A percentile compares a stretch with the other conserved stretches of the same genome.
Evolutionary conservation across 352 stramenopile genomes (phyloP).

Genomic region (Pythium dissotocum): DNA sequence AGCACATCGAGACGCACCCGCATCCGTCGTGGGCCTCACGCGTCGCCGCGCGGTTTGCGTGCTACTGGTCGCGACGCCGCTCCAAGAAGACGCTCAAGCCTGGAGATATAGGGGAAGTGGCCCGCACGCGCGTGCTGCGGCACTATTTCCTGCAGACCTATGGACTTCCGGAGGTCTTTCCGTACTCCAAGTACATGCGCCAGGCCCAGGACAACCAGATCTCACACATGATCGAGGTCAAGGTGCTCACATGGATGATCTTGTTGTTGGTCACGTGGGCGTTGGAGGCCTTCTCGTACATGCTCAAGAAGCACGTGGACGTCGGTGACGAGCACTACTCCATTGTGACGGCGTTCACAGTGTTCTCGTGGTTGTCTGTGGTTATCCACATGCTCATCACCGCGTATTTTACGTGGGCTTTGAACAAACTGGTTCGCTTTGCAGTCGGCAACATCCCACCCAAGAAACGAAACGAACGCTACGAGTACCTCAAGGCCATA

Average conservation of each 20-base stretch:
- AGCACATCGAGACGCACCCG: conserved; percentile 14
- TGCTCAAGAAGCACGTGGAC: neutral
- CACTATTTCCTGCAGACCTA: conserved; percentile 29
- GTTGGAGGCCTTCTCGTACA: conserved; percentile 7
- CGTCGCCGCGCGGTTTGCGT: neutral
- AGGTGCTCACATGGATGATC: conserved; percentile 56
- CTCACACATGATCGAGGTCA: conserved; percentile 77
- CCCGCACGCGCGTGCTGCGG: conserved; percentile 25
- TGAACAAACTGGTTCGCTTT: neutral
- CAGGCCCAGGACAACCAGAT: conserved; percentile 78
- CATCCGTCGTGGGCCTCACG: neutral
- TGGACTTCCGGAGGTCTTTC: conserved; percentile 30
- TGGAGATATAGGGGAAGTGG: conserved; percentile 23
- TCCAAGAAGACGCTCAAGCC: neutral
- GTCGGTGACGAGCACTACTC: neutral
- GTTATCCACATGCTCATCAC: neutral
- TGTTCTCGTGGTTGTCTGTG: neutral
- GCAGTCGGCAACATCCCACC: neutral
- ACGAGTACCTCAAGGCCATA: neutral
- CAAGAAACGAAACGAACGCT: neutral
- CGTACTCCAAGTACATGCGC: conserved; percentile 77
- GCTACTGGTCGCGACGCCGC: neutral
- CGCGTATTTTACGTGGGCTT: neutral
- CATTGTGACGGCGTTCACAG: neutral
- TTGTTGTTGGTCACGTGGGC: conserved; percentile 25